Percentiles rank a stretch among this genome's conserved stretches.
phyloP scores from a whole-genome alignment of 371 early-diverging fungal species.

The Apophysomyces elegans region DNA sequence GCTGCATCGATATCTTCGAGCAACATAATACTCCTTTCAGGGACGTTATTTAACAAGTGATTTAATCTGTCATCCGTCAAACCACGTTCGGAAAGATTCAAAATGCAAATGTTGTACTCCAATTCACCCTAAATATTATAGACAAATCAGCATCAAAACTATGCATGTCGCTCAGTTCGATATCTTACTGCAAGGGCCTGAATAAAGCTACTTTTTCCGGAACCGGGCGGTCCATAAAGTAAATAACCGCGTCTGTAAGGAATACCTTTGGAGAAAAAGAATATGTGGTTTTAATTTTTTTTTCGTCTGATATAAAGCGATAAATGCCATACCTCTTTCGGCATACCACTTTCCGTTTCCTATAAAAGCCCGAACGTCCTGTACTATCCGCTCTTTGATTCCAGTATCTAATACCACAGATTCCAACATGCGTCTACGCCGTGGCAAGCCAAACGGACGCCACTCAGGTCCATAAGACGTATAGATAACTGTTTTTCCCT shows the following conservation, averaged over 20 bases:
- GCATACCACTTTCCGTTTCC: conserved; percentile 93
- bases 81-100: conserved; percentile 93
- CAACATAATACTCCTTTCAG: conserved; percentile 95
- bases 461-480: conserved; percentile 96
- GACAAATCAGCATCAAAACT: background rate
- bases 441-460: conserved; percentile 96
- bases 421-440: conserved; percentile 80
- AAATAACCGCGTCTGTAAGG: conserved; percentile 98
- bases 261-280: conserved; percentile 61
- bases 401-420: conserved; percentile 89
- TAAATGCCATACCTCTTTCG: conserved; percentile 71
- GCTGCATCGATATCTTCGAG: conserved; percentile 99
- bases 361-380: conserved; percentile 88
- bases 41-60: conserved; percentile 91
- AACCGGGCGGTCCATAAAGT: conserved; percentile 98
- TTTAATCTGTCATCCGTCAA: conserved; percentile 96
- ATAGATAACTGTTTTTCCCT: conserved; percentile 94
- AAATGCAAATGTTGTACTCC: conserved; percentile 97
- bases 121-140: conserved; percentile 69
- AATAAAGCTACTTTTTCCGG: conserved; percentile 98
- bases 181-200: conserved; percentile 90
- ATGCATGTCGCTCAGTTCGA: background rate
- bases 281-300: background rate
- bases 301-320: background rate
- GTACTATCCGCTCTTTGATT: conserved; percentile 73